Conservation (phyloP, 441 rosid species). For the Biscutella laevigata region DNA sequence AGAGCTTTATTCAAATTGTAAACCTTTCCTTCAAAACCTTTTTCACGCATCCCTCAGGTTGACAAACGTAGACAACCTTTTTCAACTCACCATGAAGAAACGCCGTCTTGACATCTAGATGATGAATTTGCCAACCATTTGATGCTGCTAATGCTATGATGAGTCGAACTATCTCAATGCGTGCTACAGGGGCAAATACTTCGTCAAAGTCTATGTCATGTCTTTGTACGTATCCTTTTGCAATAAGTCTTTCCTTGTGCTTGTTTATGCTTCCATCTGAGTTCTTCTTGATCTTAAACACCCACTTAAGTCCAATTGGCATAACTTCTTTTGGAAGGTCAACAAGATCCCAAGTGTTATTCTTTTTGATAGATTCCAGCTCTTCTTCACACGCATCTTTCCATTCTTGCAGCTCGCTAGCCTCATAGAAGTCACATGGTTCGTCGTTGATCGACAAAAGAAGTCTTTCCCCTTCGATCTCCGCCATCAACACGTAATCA, state of each 20-base stretch:
- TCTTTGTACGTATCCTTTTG: background rate
- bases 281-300: no score
- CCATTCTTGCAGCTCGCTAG: background rate
- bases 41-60: no score
- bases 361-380: background rate
- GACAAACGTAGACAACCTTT: no score
- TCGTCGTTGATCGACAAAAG: background rate
- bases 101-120: no score
- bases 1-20: no score
- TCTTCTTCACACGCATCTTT: background rate
- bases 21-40: no score
- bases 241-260: background rate
- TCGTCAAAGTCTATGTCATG: background rate
- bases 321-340: background rate
- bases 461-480: background rate
- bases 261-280: background rate
- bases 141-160: no score
- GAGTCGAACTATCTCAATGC: no score
- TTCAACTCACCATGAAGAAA: no score
- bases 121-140: background rate
- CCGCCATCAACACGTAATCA: background rate
- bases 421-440: background rate
- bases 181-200: no score
- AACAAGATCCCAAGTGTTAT: background rate
- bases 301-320: background rate